Base-by-base conservation (phyloP, 805 yeast species). In the Candida ipomoeae region DNA sequence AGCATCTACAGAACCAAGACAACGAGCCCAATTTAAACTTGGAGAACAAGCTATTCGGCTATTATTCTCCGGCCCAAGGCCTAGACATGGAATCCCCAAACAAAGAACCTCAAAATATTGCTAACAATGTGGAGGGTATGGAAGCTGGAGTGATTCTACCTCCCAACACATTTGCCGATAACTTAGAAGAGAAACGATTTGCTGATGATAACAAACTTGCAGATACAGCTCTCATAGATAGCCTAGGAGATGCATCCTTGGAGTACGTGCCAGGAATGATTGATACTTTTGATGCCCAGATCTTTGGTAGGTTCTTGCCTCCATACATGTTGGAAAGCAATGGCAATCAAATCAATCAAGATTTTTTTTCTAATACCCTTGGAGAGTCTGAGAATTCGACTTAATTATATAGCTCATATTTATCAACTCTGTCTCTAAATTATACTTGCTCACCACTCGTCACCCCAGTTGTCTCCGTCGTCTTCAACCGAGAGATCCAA, bases 261-360 rank as follows among this genome's bases (percentile, higher is more conserved):
- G 67, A 70, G 48, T 87, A 87, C 59, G 76, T 87, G 53, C 89
- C 94, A 1, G 94, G 96, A 4, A 84, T 87, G 40, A 85, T 89
- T 75, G 96, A 89, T 64, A 87, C 85, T 56, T 67, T 89, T 43
- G 97, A 89, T 63, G 81, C 88, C 61, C 91, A 88, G 61, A 77
- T 89, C 17, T 89, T 89, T 71, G 97, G 96, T 1, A 71, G 87
- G 37, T 84, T 86, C 55, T 63, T 88, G 44, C 96, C 96, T 2
- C 94, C 96, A 3, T 88, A 87, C 62, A 88, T 88, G 95, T 73
- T 83, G 44, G 74, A 70, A 48, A 51, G 53, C n/a, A 51, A 49
- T 51, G 41, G 50, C 34, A 51, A 49, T 40, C 52, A 39, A 44
- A 45, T 39, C 39, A 42, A 40, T 18, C 51, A 7, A 33, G 33